These are phyloP conservation scores for Aspergillus sojae DNA, from an alignment of 2,329 filamentous ascomycete genomes.

Conservation along the genomic window DNA sequence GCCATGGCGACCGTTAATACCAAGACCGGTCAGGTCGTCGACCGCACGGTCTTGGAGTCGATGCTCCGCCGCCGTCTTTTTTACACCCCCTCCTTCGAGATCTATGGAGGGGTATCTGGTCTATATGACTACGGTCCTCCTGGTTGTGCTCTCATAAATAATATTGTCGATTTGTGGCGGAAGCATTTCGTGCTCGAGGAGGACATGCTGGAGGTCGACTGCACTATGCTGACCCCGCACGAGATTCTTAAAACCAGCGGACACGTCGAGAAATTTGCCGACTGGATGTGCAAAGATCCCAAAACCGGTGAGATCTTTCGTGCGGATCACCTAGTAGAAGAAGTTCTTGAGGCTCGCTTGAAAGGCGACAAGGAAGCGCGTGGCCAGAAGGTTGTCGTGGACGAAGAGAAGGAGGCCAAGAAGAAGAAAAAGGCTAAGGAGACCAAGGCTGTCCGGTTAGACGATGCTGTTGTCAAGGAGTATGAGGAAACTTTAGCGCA, in stretches of 20 bases:
- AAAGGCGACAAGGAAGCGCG: constrained; percentile 93
- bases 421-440: constrained; percentile 86
- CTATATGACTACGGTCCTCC: constrained; percentile 94
- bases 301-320: constrained; percentile 96
- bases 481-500: constrained; percentile 89
- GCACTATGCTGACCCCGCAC: constrained; percentile 88
- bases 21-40: constrained; percentile 85
- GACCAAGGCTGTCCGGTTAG: constrained; percentile 77
- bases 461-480: constrained; percentile 82
- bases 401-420: constrained; percentile 80
- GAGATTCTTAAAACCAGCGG: constrained; percentile 94
- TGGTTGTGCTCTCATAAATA: constrained; percentile 81
- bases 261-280: constrained; percentile 96
- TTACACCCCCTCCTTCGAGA: constrained; percentile 94
- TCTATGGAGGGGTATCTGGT: constrained; percentile 85
- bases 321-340: constrained; percentile 94
- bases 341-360: constrained; percentile 82
- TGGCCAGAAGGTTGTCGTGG: constrained; percentile 67
- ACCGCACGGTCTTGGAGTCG: constrained; percentile 78
- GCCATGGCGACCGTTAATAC: constrained; percentile 70
- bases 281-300: constrained; percentile 99
- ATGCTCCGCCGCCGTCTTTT: constrained; percentile 88
- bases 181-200: constrained; percentile 93
- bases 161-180: constrained; percentile 85
- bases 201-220: constrained; percentile 94